Evolutionary conservation across 768 basidiomycete species (phyloP).

Genomic region (Fomitopsis pulvina): DNA sequence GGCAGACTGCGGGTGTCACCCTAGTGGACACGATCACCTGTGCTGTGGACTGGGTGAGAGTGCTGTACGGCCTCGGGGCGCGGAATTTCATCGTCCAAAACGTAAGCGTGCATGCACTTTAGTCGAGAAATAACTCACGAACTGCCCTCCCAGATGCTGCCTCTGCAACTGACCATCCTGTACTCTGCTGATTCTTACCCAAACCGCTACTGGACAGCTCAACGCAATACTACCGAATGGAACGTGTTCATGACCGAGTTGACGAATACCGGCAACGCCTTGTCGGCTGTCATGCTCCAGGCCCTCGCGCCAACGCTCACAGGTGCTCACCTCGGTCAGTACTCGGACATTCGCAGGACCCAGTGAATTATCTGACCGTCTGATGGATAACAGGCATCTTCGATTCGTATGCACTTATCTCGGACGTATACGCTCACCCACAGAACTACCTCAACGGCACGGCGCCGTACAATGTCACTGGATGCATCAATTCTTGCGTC

Average conservation of each 20-base stretch:
- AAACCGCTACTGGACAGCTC: conserved; percentile 21
- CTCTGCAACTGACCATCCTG: conserved; percentile 19
- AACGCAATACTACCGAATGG: conserved; percentile 22
- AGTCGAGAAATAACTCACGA: not conserved
- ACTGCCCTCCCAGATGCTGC: conserved; percentile 23
- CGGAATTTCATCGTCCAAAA: conserved; percentile 61
- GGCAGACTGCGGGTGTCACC: conserved; percentile 35
- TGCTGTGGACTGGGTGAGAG: conserved; percentile 48
- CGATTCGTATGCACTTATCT: conserved; percentile 52
- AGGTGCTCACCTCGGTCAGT: conserved; percentile 48
- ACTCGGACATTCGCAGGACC: not conserved
- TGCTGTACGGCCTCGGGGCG: conserved; percentile 45
- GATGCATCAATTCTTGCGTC: conserved; percentile 41
- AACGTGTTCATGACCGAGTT: conserved; percentile 27
- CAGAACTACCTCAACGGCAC: conserved; percentile 53
- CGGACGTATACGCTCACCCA: conserved; percentile 49
- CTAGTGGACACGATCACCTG: conserved; percentile 49
- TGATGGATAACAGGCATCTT: conserved; percentile 38
- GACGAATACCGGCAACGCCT: conserved; percentile 23
- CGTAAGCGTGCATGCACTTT: not conserved
- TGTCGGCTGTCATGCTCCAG: conserved; percentile 14
- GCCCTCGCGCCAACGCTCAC: conserved; percentile 10
- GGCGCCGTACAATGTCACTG: conserved; percentile 50
- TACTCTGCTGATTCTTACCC: conserved; percentile 20
- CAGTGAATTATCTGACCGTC: not conserved